Base-by-base conservation (phyloP, 345 rosid species). In the Adansonia digitata region DNA sequence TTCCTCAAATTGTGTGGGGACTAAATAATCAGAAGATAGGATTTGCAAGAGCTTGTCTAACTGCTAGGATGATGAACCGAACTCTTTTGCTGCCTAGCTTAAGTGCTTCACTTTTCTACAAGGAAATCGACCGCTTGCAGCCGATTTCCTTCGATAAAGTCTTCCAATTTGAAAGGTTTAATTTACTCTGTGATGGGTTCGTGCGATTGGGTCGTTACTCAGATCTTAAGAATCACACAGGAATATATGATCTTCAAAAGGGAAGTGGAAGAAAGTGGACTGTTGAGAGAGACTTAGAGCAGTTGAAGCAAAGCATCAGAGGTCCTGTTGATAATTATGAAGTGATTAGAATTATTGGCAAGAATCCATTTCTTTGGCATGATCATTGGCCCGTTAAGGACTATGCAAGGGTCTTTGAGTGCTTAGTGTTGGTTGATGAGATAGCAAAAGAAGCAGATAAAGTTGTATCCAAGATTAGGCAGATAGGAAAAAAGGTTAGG, bases 221-320 rank as follows among this genome's bases (percentile, higher is more conserved):
- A 0, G 90, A 88, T 81, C 81, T 88, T 57, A 75, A 69, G 73
- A 90, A 93, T 80, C 77, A 68, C 53, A 78, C 88, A 0, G 69
- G 73, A 24, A 80, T 60, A 20, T 75, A 79, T 75, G 92, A 86
- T 77, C 78, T 95, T 29, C 87, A 78, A 37, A 95, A 90, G 85
- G 99, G 98, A 79, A 95, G 98, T 81, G 99, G 98, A 72, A 90
- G 99, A 85, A 93, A 80, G 79, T 95, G 99, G 99, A 95, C 97
- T 0, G 68, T 56, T 61, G 88, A 85, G 78, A 87, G 90, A 82
- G 99, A 91, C 78, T 39, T 90, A 74, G 89, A 93, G 40, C 98
- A 93, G 45, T 26, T 95, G 82, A 85, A 64, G 69, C 76, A 86
- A 42, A 77, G 78, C n/a, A 69, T 78, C 0, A n/a, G 9, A n/a